Conservation (phyloP, 108 stramenopile species). For the Fragilaria crotonensis region DNA sequence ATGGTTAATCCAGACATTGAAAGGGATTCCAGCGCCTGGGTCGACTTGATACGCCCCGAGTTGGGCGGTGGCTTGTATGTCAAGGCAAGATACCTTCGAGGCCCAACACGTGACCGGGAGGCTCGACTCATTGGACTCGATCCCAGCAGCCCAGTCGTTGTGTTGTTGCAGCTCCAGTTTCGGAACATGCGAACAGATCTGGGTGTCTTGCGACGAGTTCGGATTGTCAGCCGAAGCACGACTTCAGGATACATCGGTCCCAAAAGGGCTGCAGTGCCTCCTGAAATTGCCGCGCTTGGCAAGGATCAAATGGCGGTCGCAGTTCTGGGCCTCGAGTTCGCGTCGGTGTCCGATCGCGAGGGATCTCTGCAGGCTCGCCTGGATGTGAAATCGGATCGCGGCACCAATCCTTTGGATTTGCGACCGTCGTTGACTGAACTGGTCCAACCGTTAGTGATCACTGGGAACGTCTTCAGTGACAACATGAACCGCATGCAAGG, state of each 20-base stretch:
- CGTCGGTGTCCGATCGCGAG: constrained; percentile 60
- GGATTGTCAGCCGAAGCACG: constrained; percentile 43
- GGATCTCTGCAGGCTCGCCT: constrained; percentile 56
- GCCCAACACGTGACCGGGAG: constrained; percentile 31
- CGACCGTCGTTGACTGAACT: constrained; percentile 67
- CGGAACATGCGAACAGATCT: constrained; percentile 37
- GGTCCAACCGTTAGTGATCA: constrained; percentile 21
- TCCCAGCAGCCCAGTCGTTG: constrained; percentile 36
- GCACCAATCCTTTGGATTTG: constrained; percentile 59
- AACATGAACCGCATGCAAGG: constrained; percentile 48
- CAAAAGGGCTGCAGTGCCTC: constrained; percentile 43
- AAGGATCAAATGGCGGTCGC: constrained; percentile 29
- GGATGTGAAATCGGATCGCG: constrained; percentile 59
- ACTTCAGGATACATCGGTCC: constrained; percentile 29
- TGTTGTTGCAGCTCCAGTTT: constrained; percentile 65
- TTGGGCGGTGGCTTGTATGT: constrained; percentile 60
- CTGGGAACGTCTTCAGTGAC: constrained; percentile 46
- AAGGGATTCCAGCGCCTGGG: constrained; percentile 53
- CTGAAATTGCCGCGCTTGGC: constrained; percentile 58
- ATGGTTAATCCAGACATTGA: constrained; percentile 32
- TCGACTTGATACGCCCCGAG: constrained; percentile 60
- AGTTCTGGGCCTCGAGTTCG: constrained; percentile 56
- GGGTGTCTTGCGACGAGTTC: constrained; percentile 49
- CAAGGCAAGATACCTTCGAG: constrained; percentile 57
- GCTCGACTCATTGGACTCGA: constrained; percentile 44